Conservation (phyloP, 768 basidiomycete species). For the Russula abietina region DNA sequence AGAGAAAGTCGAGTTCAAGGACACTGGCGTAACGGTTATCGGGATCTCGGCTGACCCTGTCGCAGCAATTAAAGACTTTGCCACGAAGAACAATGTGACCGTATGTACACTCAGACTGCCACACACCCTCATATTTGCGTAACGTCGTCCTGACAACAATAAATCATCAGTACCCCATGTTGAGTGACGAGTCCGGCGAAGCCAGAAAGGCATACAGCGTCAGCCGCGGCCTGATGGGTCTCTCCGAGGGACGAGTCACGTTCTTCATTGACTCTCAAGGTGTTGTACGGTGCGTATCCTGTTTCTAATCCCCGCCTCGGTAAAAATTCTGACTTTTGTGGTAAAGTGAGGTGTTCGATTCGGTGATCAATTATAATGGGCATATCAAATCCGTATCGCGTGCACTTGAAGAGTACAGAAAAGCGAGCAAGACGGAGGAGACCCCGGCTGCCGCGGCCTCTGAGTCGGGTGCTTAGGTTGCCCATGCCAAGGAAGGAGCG, state of each 20-base stretch:
- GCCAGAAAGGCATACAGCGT: conserved; percentile 60
- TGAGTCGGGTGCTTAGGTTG: not conserved
- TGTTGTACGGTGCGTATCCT: conserved; percentile 46
- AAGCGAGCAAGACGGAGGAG: conserved; percentile 26
- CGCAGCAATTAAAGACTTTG: conserved; percentile 67
- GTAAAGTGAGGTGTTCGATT: conserved; percentile 51
- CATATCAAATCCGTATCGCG: conserved; percentile 62
- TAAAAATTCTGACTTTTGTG: not conserved
- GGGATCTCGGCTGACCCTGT: conserved; percentile 72
- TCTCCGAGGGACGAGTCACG: conserved; percentile 60
- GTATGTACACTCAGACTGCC: conserved; percentile 37
- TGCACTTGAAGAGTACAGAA: conserved; percentile 46
- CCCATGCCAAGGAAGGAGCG: not conserved
- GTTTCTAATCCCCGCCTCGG: not conserved
- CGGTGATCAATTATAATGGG: conserved; percentile 47
- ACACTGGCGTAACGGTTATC: conserved; percentile 57
- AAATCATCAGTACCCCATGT: conserved; percentile 57
- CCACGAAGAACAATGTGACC: conserved; percentile 59
- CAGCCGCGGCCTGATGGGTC: conserved; percentile 61
- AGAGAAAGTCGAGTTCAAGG: conserved; percentile 64
- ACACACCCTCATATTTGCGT: not conserved
- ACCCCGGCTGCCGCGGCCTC: not conserved
- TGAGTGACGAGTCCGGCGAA: conserved; percentile 63
- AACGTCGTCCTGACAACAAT: not conserved
- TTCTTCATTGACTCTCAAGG: conserved; percentile 73